These are phyloP conservation scores for Sporothrix brasiliensis DNA, from an alignment of 2,329 filamentous ascomycete species.

Conservation along the genomic window DNA sequence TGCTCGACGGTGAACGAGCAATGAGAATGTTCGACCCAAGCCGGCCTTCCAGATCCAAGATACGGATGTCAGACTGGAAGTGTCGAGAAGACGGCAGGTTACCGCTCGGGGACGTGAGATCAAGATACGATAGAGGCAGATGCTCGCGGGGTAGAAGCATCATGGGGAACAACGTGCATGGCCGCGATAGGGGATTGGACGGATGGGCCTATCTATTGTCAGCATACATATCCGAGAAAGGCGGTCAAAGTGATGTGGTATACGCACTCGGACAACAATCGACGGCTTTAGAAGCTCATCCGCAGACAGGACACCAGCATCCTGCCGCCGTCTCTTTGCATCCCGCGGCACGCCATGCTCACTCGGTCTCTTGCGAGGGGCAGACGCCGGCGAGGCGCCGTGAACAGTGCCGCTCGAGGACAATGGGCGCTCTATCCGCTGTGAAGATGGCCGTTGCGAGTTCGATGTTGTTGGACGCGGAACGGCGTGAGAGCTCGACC, in stretches of 20 bases:
- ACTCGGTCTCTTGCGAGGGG: slow-evolving; percentile 34
- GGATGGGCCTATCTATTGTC: slow-evolving; percentile 55
- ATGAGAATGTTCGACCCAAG: slow-evolving; percentile 63
- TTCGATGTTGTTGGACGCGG: slow-evolving; percentile 46
- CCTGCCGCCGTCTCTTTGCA: slow-evolving; percentile 29
- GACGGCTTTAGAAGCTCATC: slow-evolving; percentile 56
- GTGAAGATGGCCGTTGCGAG: slow-evolving; percentile 34
- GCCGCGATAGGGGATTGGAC: slow-evolving; percentile 55
- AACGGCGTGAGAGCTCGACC: slow-evolving; percentile 51
- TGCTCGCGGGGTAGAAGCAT: slow-evolving; percentile 65
- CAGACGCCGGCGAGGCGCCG: slow-evolving; percentile 45
- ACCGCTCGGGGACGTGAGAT: slow-evolving; percentile 56
- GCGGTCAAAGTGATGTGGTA: background rate
- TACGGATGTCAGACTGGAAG: slow-evolving; percentile 64
- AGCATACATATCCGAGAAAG: background rate
- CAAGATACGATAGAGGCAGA: slow-evolving; percentile 64
- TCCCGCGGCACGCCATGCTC: slow-evolving; percentile 41
- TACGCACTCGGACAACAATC: slow-evolving; percentile 56
- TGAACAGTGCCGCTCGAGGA: slow-evolving; percentile 41
- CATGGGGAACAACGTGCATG: slow-evolving; percentile 60
- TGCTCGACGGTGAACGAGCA: slow-evolving; percentile 58
- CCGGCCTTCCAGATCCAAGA: slow-evolving; percentile 65
- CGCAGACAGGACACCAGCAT: slow-evolving; percentile 45
- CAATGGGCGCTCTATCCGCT: slow-evolving; percentile 40
- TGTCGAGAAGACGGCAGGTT: slow-evolving; percentile 57